phyloP scores from a whole-genome alignment of 495 filamentous ascomycete species.

The Aspergillus cristatus region DNA sequence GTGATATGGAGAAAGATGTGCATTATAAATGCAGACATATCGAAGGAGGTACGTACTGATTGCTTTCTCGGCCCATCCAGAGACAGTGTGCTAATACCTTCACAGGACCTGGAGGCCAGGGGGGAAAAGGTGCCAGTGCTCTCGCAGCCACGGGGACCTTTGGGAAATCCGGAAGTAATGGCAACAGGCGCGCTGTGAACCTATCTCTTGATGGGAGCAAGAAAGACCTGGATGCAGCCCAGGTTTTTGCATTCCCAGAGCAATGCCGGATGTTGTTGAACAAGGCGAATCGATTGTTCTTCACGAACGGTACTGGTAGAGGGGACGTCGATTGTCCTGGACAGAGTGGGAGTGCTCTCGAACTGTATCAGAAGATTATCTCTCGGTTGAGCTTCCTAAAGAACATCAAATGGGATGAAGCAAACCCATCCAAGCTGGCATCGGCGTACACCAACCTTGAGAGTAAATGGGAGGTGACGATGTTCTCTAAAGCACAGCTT shows the following conservation, averaged over 20 bases:
- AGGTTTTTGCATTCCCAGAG: slow-evolving; percentile 2
- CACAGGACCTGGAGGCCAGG: not conserved
- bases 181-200: not conserved
- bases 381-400: not conserved
- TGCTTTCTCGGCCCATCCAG: too few species aligned
- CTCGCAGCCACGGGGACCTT: not conserved
- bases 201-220: not conserved
- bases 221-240: not conserved
- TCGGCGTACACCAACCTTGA: not conserved
- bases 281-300: not conserved
- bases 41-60: too few species aligned
- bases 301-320: not conserved
- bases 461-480: slow-evolving; percentile 1
- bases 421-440: not conserved
- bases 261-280: slow-evolving; percentile 5
- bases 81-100: too few species aligned
- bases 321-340: too few species aligned
- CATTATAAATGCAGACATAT: too few species aligned
- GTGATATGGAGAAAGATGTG: too few species aligned
- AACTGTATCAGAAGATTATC: not conserved
- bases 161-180: not conserved
- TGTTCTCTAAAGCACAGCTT: not conserved
- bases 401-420: not conserved
- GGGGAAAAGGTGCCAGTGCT: not conserved
- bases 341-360: not conserved